Evolutionary conservation across 805 yeast species (phyloP).

Genomic region (Pichia rugopelliculosa): DNA sequence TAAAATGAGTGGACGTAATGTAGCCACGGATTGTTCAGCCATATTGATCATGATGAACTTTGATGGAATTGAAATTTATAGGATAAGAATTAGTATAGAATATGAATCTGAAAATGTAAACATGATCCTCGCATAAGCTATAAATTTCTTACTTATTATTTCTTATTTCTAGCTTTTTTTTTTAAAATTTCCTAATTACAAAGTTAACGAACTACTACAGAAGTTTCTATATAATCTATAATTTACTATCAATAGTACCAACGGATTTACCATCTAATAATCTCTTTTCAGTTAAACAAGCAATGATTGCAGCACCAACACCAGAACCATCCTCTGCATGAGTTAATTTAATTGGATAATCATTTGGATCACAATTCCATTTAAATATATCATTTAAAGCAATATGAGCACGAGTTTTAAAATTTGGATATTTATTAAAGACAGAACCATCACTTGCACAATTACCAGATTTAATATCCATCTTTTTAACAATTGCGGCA

Average conservation of each 20-base stretch:
- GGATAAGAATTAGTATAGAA: too few relatives aligned
- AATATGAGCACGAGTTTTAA: conserved; percentile 80
- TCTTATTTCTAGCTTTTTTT: neutral
- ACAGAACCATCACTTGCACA: conserved; percentile 98
- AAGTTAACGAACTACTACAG: too few relatives aligned
- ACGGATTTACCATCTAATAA: conserved; percentile 52
- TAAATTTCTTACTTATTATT: neutral
- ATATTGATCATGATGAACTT: neutral
- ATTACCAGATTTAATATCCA: conserved; percentile 67
- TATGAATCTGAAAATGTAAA: neutral
- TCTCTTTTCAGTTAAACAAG: conserved; percentile 85
- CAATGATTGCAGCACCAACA: conserved; percentile 97
- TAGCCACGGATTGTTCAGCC: conserved; percentile 1
- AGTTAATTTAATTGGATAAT: conserved; percentile 22
- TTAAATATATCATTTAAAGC: conserved; percentile 85
- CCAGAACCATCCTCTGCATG: conserved; percentile 87
- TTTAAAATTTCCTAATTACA: neutral
- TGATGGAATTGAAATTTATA: neutral
- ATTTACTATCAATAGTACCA: conserved; percentile 11
- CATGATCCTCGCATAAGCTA: too few relatives aligned
- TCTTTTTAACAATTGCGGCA: conserved; percentile 87
- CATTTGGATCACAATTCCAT: conserved; percentile 41
- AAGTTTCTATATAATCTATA: neutral
- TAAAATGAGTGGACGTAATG: conserved; percentile 45
- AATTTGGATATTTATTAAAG: conserved; percentile 86